Conservation (phyloP, 495 filamentous ascomycete genomes). For the Xylaria cubensis region DNA sequence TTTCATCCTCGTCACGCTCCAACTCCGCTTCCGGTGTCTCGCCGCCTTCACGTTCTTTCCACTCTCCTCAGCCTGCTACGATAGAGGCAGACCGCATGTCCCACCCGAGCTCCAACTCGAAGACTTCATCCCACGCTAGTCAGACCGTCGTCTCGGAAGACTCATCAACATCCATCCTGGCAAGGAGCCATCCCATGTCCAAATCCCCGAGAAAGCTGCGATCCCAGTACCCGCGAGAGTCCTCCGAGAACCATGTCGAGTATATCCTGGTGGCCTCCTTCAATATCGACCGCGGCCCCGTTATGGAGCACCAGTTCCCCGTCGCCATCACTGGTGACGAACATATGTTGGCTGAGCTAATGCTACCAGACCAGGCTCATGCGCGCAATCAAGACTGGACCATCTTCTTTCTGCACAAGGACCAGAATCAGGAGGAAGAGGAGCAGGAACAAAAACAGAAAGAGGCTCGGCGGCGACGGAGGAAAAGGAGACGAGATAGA, state of each 20-base stretch:
- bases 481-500: slow-evolving; percentile 51
- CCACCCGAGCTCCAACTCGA: slow-evolving; percentile 62
- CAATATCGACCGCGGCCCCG: slow-evolving; percentile 91
- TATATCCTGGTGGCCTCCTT: slow-evolving; percentile 99
- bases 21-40: slow-evolving; percentile 54
- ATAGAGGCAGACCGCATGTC: slow-evolving; percentile 57
- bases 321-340: slow-evolving; percentile 96
- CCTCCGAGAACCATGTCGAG: slow-evolving; percentile 90
- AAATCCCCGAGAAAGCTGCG: slow-evolving; percentile 62
- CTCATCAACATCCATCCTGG: slow-evolving; percentile 58
- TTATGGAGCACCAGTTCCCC: slow-evolving; percentile 99
- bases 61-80: slow-evolving; percentile 59
- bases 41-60: slow-evolving; percentile 55
- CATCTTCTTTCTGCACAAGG: slow-evolving; percentile 98
- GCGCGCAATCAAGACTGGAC: slow-evolving; percentile 97
- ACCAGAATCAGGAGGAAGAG: slow-evolving; percentile 79
- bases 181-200: slow-evolving; percentile 50
- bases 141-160: slow-evolving; percentile 51
- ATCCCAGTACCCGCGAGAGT: slow-evolving; percentile 86
- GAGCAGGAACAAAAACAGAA: slow-evolving; percentile 62
- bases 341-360: slow-evolving; percentile 95
- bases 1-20: slow-evolving; percentile 64
- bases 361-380: slow-evolving; percentile 98
- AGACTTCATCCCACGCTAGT: slow-evolving; percentile 59
- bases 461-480: slow-evolving; percentile 56